These are phyloP conservation scores for Niveomyces coronatus DNA, from an alignment of 2,329 filamentous ascomycete genomes.

Conservation along the genomic window DNA sequence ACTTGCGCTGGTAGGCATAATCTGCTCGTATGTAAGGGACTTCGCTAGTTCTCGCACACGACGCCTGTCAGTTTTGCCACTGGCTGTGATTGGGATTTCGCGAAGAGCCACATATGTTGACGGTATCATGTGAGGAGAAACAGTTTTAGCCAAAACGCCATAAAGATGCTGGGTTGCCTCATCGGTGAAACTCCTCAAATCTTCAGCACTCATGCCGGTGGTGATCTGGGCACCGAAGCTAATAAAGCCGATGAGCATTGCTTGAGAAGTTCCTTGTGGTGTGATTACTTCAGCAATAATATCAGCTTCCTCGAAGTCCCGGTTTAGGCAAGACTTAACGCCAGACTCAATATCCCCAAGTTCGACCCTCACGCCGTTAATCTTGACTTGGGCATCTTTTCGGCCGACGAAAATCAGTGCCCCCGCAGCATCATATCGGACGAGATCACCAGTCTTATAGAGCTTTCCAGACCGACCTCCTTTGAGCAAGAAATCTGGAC, in stretches of 20 bases:
- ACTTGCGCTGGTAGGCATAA: not conserved
- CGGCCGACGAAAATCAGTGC: conserved; percentile 37
- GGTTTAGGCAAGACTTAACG: not conserved
- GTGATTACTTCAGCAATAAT: not conserved
- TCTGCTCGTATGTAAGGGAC: not conserved
- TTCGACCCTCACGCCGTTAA: conserved; percentile 48
- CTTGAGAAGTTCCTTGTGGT: not conserved
- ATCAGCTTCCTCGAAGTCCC: not conserved
- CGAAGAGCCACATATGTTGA: not conserved
- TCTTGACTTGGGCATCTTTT: conserved; percentile 49
- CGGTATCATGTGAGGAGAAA: conserved; percentile 1
- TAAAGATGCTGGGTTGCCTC: not conserved
- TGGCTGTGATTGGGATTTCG: not conserved
- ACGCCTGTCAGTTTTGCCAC: conserved; percentile 1
- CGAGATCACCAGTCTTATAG: conserved; percentile 42
- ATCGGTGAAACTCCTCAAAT: not conserved
- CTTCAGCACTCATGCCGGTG: not conserved
- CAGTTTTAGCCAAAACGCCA: not conserved
- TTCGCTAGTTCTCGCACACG: not conserved
- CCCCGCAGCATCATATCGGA: conserved; percentile 29
- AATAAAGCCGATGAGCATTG: not conserved
- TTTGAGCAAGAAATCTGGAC: not conserved
- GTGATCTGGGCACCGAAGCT: not conserved
- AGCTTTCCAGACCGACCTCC: conserved; percentile 12
- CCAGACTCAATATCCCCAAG: conserved; percentile 23